Conservation (phyloP, 768 basidiomycete species). For the Thelephora ganbajun region DNA sequence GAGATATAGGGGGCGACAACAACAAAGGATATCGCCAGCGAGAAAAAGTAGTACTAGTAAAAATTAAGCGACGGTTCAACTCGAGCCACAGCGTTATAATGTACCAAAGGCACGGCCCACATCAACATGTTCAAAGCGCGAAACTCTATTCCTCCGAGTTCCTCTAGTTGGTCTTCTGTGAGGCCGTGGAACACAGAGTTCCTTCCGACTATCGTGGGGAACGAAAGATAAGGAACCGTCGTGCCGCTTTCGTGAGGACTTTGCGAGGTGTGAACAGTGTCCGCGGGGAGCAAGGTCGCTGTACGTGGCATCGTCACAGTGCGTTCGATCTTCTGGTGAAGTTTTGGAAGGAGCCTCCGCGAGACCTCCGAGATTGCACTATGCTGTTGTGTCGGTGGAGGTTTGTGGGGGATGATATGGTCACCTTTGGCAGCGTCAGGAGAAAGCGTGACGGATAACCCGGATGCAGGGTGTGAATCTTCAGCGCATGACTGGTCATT, state of each 20-base stretch:
- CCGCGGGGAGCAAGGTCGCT: constrained; percentile 29
- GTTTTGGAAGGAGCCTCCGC: constrained; percentile 39
- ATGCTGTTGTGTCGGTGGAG: constrained; percentile 14
- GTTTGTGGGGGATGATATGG: too few species aligned
- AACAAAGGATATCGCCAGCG: constrained; percentile 28
- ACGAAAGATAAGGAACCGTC: constrained; percentile 65
- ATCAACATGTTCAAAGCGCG: constrained; percentile 64
- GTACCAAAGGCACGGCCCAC: constrained; percentile 63
- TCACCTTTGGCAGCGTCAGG: too few species aligned
- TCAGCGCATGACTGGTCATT: too few species aligned
- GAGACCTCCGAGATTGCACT: constrained; percentile 22
- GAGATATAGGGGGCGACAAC: constrained; percentile 34
- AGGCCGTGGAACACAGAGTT: constrained; percentile 58
- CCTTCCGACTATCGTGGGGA: constrained; percentile 61
- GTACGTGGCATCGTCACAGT: constrained; percentile 64
- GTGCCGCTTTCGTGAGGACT: constrained; percentile 22
- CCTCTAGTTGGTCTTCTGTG: constrained; percentile 69
- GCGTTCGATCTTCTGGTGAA: constrained; percentile 38
- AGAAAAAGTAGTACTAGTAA: constrained; percentile 29
- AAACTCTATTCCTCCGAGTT: constrained; percentile 87
- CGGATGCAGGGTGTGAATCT: too few species aligned
- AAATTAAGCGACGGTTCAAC: not conserved
- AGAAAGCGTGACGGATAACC: too few species aligned
- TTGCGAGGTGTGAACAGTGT: constrained; percentile 7
- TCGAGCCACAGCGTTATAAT: constrained; percentile 14